Base-by-base conservation (phyloP, 2,329 filamentous ascomycete genomes). In the Curvularia sp. region DNA sequence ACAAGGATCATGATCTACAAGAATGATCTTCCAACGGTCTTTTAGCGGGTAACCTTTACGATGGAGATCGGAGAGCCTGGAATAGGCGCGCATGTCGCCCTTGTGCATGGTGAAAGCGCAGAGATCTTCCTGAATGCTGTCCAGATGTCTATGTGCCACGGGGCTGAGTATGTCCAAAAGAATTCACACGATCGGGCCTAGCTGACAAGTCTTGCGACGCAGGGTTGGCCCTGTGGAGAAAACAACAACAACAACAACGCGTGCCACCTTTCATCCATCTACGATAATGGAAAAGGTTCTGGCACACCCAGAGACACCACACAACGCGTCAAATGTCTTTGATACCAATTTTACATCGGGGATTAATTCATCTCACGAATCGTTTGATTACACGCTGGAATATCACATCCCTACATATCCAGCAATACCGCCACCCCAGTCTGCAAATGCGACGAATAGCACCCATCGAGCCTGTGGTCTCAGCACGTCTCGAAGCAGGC, bases 151-250 rank as follows among this genome's bases (percentile, higher is more conserved):
- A 57, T 36, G 27, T 50, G 39, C 4, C n/a, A 46, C 9, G 18
- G 50, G 12, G 41, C 46, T 42, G 52, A 21, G 56, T 59, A 51
- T 42, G 41, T 50, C 9, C 41, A 9, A 49, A 15, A 30, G 18
- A n/a, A n/a, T 1, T 36, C 15, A 12, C 39, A 41, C 42, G 3
- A 32, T 23, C 15, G 15, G 43, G 9, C n/a, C 18, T 21, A 42
- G 21, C 56, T 55, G 38, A 55, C 19, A 13, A 18, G 21, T 51
- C 30, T n/a, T 32, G 27, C n/a, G 30, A 21, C 18, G 39, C 23
- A 42, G 46, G 30, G 39, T 46, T 43, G 27, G 15, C 21, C 13
- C n/a, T 18, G 18, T 25, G 9, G 19, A 32, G 18, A 36, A 21
- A 18, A 32, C 39, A 21, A 42, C 21, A 39, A 23, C 38, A 30